Base-by-base conservation (phyloP, 1,284 basidiomycete genomes). In the Leccinum subfulvum region DNA sequence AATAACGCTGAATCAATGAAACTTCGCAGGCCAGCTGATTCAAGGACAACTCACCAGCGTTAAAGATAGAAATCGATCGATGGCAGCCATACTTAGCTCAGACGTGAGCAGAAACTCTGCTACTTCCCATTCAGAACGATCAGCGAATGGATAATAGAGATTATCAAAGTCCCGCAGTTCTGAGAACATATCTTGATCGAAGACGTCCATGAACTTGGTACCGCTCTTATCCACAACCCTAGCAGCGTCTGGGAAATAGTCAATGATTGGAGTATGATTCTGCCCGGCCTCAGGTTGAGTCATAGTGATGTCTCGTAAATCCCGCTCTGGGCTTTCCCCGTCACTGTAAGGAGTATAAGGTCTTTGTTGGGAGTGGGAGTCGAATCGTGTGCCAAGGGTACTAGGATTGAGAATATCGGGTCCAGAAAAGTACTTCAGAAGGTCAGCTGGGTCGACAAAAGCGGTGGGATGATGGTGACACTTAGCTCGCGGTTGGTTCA, bases 201-300 rank as follows among this genome's bases (percentile, higher is more conserved):
- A 58, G 13, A 30, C 44, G 33, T 58, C 57, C 44, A 51, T 35
- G 47, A 58, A 58, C 21, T 35, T 58, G 18, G 18, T 49, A 16
- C 57, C 47, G 23, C 6, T 8, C 21, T 49, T 18, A 30, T 58
- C n/a, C 5, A 49, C n/a, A 18, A 49, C 28, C 30, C 21, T 58
- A 10, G 44, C 57, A 21, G 57, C 41, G 2, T 44, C 56, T 49
- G 44, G 57, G 33, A 26, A 57, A 41, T 28, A 28, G 56, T 57
- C 21, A 8, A 21, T 41, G 13, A 44, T 14, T n/a, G 18, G n/a
- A 41, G 13, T 21, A 56, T 56, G 18, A 16, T 44, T 16, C 14
- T 18, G 16, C 41, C 41, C 41, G 18, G 9, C 41, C 18, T 57
- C 10, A 14, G 41, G n/a, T 7, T 7, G 5, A 10, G n/a, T 21